phyloP scores from a whole-genome alignment of 129 eudicot genomes.

The sunflower (Helianthus annuus) region DNA sequence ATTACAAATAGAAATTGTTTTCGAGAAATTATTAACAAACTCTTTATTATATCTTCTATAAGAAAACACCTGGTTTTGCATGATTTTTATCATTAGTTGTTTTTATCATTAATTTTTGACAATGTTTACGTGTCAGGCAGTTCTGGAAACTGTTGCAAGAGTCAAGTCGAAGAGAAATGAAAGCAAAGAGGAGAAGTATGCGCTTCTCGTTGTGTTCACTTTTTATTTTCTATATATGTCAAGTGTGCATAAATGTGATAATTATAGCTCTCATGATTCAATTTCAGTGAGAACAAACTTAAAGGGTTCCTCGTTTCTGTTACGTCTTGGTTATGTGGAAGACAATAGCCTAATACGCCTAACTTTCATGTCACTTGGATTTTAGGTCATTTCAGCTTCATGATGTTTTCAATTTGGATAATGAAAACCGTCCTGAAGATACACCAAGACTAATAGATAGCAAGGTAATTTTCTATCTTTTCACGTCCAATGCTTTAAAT shows the following conservation, averaged over 20 bases:
- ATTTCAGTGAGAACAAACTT: conserved; percentile 19
- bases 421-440: conserved; percentile 78
- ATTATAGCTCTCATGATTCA: conserved; percentile 8
- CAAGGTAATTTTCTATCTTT: conserved; percentile 44
- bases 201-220: conserved; percentile 12
- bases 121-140: conserved; percentile 63
- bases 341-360: conserved; percentile 12
- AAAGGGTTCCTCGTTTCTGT: conserved; percentile 5
- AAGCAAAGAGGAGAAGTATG: conserved; percentile 95
- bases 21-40: neutral
- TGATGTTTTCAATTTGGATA: conserved; percentile 84
- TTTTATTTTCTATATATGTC: conserved; percentile 1
- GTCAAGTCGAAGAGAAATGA: conserved; percentile 91
- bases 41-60: neutral
- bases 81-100: conserved; percentile 7
- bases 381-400: conserved; percentile 84
- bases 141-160: conserved; percentile 95
- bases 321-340: conserved; percentile 13
- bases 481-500: neutral
- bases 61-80: neutral
- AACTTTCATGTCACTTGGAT: conserved; percentile 13
- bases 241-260: too few species aligned
- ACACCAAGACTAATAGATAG: conserved; percentile 86
- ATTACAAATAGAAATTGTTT: too few species aligned
- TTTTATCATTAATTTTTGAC: conserved; percentile 21